Base-by-base conservation (phyloP, 2,329 filamentous ascomycete species). In the Xylariaceae sp. region DNA sequence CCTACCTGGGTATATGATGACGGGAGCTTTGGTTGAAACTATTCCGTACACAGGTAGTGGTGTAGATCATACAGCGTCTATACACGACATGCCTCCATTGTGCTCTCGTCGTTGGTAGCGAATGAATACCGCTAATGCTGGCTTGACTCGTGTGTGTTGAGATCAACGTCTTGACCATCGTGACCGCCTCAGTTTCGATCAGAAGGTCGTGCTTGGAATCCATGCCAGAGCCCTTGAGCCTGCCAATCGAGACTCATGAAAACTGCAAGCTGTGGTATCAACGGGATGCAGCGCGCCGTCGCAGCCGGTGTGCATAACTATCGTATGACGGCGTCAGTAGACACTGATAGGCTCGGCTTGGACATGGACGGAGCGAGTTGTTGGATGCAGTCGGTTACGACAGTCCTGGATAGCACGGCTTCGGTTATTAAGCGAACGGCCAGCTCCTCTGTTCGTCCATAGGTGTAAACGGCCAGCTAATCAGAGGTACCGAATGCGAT, bases 261-360 rank as follows among this genome's bases (percentile, higher is more conserved):
- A 49, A 59, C 53, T 59, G 10, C 59, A 51, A 51, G 54, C 44
- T 52, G 48, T 53, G 34, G 15, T 54, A 30, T 13, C 39, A 49
- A 57, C 48, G 39, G 55, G 49, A 60, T 55, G 61, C 35, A 55
- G 56, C 45, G 10, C 23, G 47, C 44, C 49, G 51, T 57, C 45
- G 51, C 48, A 39, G 23, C 44, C 35, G 30, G 39, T 23, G 35
- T 51, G 17, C 56, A 35, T 57, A 54, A 48, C 15, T 18, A 58
- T 63, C 61, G 56, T 62, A 61, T 55, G 61, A 63, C 35, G 61
- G 44, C 5, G 44, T 55, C 56, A 62, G 59, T 53, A 59, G 44
- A 59, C 35, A 42, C 11, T 42, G 37, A 42, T 10, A 13, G 11
- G 39, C 18, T 55, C 47, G 53, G 37, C n/a, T 35, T 42, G 5